Base-by-base conservation (phyloP, 371 early-diverging fungal genomes). In the Syncephalastrum contaminatum region DNA sequence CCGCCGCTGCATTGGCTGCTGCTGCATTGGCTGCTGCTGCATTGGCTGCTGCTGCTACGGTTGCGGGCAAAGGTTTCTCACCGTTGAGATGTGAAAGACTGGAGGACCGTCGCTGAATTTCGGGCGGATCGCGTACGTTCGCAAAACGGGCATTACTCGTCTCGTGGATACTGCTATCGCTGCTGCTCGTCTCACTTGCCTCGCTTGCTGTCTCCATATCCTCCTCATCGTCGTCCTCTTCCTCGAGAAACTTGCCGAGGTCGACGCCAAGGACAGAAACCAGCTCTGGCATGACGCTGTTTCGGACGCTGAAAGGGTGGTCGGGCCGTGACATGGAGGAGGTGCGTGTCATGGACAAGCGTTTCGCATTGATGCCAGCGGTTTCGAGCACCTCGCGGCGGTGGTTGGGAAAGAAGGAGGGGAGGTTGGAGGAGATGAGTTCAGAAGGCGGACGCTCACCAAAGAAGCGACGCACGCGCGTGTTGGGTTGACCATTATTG, bases 381-480 rank as follows among this genome's bases (percentile, higher is more conserved):
- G 70, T 79, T 49, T 80, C 80, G 18, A 80, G 51, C 1, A 72
- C 59, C 3, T 76, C 75, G 3, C 70, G 72, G 54, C 76, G 75
- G 48, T 80, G 80, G 21, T 80, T 80, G 4, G 97, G 97, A 67
- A 98, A 96, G 65, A 91, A 98, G 44, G 90, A 84, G 25, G 86
- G 85, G 27, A 97, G 75, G 60, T 96, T 89, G 58, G 85, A 87
- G 7, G 89, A 87, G 64, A 97, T 95, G 46, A 91, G 73, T 67
- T 93, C 94, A 2, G 92, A 92, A 0, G 95, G 93, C 2, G 98
- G 98, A 10, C 97, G 89, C 67, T 94, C 93, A 30, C 95, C 95
- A 67, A 97, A 94, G 66, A 96, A 90, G 36, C 70, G 68, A 25
- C 58, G 64, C 6, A 60, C 58, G 18, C 56, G 57, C 22, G 51